phyloP scores from a whole-genome alignment of 1,284 basidiomycete species.

The Ustilago sp. region DNA sequence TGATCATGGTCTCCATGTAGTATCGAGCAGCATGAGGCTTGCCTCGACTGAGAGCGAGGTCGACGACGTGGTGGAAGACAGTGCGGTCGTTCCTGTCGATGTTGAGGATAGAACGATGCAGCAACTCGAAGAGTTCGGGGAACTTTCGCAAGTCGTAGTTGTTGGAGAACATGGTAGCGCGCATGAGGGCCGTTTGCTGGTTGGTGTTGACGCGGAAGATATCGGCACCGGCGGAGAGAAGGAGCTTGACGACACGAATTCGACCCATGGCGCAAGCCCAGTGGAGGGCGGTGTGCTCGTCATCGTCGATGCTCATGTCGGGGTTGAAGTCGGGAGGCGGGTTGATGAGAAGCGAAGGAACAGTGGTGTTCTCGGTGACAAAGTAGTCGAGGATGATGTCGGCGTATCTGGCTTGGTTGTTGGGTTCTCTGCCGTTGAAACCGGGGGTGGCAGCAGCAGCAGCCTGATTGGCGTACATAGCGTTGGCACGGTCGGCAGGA shows the following conservation, averaged over 20 bases:
- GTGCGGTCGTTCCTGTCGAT: constrained; percentile 98
- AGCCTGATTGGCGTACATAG: constrained; percentile 32
- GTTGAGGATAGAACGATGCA: constrained; percentile 97
- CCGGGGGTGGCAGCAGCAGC: constrained; percentile 17
- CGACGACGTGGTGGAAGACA: constrained; percentile 98
- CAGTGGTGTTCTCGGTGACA: constrained; percentile 94
- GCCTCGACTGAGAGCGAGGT: constrained; percentile 96
- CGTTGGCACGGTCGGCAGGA: constrained; percentile 55
- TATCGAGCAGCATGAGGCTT: constrained; percentile 98
- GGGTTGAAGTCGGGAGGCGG: constrained; percentile 94
- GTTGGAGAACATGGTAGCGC: constrained; percentile 99
- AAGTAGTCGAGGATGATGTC: constrained; percentile 99
- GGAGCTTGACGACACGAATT: constrained; percentile 92
- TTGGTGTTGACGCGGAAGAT: constrained; percentile 97
- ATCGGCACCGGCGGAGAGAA: constrained; percentile 93
- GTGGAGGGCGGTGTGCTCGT: constrained; percentile 95
- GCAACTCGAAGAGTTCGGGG: constrained; percentile 93
- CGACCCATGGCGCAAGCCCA: constrained; percentile 99
- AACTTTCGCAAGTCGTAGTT: constrained; percentile 99
- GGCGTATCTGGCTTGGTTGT: constrained; percentile 75
- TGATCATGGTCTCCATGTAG: constrained; percentile 97
- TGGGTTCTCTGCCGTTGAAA: constrained; percentile 38
- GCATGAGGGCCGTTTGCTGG: constrained; percentile 98
- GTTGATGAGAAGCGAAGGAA: constrained; percentile 86
- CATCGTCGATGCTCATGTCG: constrained; percentile 97